These are phyloP conservation scores for Lumnitzera racemosa DNA, from an alignment of 345 rosid genomes.

Conservation along the genomic window DNA sequence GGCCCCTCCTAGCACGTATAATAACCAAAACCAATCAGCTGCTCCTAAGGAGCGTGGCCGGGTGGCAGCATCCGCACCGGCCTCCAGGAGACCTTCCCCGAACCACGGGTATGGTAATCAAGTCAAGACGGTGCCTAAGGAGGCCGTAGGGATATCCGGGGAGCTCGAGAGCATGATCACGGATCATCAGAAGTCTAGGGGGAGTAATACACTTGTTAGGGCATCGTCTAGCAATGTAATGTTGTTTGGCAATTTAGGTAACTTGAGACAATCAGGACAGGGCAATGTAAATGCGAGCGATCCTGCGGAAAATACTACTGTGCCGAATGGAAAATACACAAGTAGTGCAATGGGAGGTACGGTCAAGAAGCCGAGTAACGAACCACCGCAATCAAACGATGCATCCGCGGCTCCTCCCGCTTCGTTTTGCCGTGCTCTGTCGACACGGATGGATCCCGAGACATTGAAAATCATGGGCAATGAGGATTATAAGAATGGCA, in stretches of 20 bases:
- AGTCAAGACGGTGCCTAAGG: constrained; percentile 46
- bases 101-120: constrained; percentile 23
- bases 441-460: constrained; percentile 95
- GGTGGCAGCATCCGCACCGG: no score
- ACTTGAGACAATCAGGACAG: constrained; percentile 52
- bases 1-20: background rate
- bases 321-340: constrained; percentile 23
- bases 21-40: background rate
- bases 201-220: constrained; percentile 45
- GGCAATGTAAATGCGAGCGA: constrained; percentile 12
- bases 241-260: constrained; percentile 71
- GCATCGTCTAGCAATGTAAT: constrained; percentile 86
- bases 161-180: constrained; percentile 80
- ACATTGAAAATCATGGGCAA: constrained; percentile 90
- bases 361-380: constrained; percentile 26
- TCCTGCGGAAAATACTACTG: no score
- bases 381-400: constrained; percentile 10
- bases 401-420: constrained; percentile 9
- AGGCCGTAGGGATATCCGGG: constrained; percentile 58
- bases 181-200: constrained; percentile 58
- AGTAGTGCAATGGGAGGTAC: constrained; percentile 46
- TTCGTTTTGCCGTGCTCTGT: constrained; percentile 75
- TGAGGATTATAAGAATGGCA: constrained; percentile 94
- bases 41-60: background rate
- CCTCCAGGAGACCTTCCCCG: background rate